Evolutionary conservation across 2,329 filamentous ascomycete genomes (phyloP), one percentile per base, ranked within the genome.

Genomic region (Microdochium paspali): DNA sequence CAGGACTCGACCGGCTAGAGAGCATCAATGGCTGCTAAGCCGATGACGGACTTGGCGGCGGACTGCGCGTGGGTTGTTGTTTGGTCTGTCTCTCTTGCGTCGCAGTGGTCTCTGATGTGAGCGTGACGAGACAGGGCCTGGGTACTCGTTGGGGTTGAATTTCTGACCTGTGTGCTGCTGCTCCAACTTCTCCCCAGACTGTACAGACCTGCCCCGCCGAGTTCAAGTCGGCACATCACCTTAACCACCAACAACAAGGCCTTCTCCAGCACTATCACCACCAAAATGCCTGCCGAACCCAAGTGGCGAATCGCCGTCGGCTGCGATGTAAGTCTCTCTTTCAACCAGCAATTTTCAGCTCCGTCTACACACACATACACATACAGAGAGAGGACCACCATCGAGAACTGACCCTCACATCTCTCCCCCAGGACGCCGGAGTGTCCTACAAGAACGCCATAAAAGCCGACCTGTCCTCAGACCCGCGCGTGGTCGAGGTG

Each of bases 391-490:
- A n/a, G n/a, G n/a, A n/a, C n/a, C n/a, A n/a, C n/a, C n/a, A n/a
- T n/a, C n/a, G n/a, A 28, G 5, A 7, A 9, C 15, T 21, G 15
- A n/a, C 30, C n/a, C 24, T 9, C 35, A 2, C 45, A 3, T 10
- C 15, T 31, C 23, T 30, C 30, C 44, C 47, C 24, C 47, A 77
- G 73, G 84, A 88, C 56, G 87, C 87, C 50, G 88, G 88, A 61
- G 76, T 85, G 58, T 70, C 68, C 55, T 93, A 93, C 78, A 93
- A 91, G 67, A 79, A 82, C 62, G 78, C 80, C 55, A 83, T 94
- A 69, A 87, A 87, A 62, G 71, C 74, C 46, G 82, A 88, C 60
- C 79, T 94, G 51, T 73, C 83, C 54, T 71, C 77, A 44, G 79
- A 86, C 66, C 67, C 77, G 2, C 79, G 82, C 51, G 85, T 94